Evolutionary conservation across 306 rosid genomes (phyloP).

Genomic region (Hippophae gyantsensis): DNA sequence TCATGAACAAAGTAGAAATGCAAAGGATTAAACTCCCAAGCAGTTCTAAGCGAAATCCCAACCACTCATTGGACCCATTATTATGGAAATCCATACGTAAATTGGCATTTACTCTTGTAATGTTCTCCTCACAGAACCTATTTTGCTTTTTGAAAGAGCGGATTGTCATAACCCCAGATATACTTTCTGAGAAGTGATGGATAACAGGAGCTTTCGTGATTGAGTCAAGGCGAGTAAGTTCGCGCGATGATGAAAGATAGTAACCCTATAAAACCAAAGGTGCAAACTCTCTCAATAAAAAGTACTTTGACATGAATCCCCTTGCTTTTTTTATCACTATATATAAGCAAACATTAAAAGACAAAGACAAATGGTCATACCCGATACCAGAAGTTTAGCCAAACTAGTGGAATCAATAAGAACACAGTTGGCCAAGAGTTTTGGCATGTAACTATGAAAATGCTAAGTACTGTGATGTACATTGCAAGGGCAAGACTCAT

Average conservation of each 20-base stretch:
- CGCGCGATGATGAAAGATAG: slow-evolving; percentile 80
- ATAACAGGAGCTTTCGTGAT: slow-evolving; percentile 94
- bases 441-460: slow-evolving; percentile 60
- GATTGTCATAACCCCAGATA: slow-evolving; percentile 84
- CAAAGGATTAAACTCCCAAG: slow-evolving; percentile 76
- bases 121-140: slow-evolving; percentile 46
- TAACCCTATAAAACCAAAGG: slow-evolving; percentile 44
- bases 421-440: slow-evolving; percentile 90
- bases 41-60: slow-evolving; percentile 83
- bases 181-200: slow-evolving; percentile 94
- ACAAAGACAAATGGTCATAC: slow-evolving; percentile 31
- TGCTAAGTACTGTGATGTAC: slow-evolving; percentile 68
- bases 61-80: slow-evolving; percentile 83
- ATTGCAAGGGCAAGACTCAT: slow-evolving; percentile 39
- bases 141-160: slow-evolving; percentile 57
- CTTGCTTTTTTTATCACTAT: too few species aligned
- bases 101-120: slow-evolving; percentile 61
- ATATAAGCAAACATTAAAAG: too few species aligned
- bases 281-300: too few species aligned
- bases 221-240: slow-evolving; percentile 75
- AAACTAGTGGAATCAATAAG: slow-evolving; percentile 70
- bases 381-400: slow-evolving; percentile 96
- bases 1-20: slow-evolving; percentile 74
- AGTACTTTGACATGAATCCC: too few species aligned
- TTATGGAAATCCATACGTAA: slow-evolving; percentile 92